These are phyloP conservation scores for Fragilariopsis cylindrus DNA, from an alignment of 108 stramenopile species.

Conservation along the genomic window DNA sequence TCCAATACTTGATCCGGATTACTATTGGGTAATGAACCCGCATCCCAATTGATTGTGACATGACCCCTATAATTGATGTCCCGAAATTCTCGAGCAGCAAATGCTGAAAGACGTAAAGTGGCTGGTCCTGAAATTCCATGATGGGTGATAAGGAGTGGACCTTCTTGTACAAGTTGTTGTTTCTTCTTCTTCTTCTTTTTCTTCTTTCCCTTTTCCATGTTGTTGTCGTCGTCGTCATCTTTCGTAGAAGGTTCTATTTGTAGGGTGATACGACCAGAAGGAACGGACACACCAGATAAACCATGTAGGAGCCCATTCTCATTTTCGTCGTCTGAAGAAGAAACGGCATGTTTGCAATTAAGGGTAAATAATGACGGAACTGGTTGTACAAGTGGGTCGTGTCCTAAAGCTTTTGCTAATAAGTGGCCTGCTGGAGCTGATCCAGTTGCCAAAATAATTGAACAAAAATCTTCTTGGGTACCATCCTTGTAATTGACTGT, in stretches of 20 bases:
- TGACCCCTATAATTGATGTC: slow-evolving; percentile 64
- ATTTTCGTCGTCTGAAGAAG: neutral
- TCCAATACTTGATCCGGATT: slow-evolving; percentile 52
- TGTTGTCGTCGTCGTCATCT: slow-evolving; percentile 19
- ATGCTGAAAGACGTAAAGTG: slow-evolving; percentile 88
- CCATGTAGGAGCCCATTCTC: slow-evolving; percentile 71
- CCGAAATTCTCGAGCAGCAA: slow-evolving; percentile 84
- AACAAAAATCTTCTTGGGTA: slow-evolving; percentile 53
- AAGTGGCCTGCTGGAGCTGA: slow-evolving; percentile 82
- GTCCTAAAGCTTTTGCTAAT: slow-evolving; percentile 81
- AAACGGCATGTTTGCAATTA: slow-evolving; percentile 61
- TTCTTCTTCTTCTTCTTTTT: slow-evolving; percentile 42
- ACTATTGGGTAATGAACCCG: slow-evolving; percentile 15
- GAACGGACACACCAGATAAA: slow-evolving; percentile 78
- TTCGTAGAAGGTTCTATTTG: slow-evolving; percentile 22
- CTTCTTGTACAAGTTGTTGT: slow-evolving; percentile 66
- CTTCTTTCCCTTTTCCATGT: neutral
- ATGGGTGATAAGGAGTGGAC: slow-evolving; percentile 92
- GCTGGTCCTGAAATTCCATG: slow-evolving; percentile 93
- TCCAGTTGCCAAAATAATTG: slow-evolving; percentile 92
- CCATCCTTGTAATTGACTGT: slow-evolving; percentile 27
- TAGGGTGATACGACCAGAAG: slow-evolving; percentile 51
- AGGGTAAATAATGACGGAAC: slow-evolving; percentile 94
- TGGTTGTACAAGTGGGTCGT: slow-evolving; percentile 62
- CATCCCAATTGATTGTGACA: slow-evolving; percentile 64